A percentile compares a stretch with the other conserved stretches of the same genome.
These are phyloP conservation scores for Globisporangium camurandrum DNA, from an alignment of 352 stramenopile genomes.

Conservation along the genomic window DNA sequence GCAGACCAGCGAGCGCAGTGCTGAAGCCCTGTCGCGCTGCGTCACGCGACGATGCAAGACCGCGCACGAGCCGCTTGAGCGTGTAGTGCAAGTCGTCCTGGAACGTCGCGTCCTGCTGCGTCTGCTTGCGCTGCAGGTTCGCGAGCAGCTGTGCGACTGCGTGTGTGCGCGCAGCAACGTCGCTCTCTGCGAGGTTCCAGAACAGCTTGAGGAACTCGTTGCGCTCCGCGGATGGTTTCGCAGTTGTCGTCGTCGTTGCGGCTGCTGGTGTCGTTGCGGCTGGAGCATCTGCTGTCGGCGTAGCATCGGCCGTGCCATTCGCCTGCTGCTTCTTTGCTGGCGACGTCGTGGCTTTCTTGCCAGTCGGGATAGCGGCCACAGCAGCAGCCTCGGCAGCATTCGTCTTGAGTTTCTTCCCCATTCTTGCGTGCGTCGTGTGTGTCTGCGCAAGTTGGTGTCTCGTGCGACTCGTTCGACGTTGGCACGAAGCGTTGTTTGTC, in stretches of 20 bases:
- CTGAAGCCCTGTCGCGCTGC: conserved; percentile 87
- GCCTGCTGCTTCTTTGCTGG: not conserved
- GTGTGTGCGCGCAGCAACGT: conserved; percentile 41
- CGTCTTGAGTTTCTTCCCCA: conserved; percentile 15
- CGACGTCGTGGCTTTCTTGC: not conserved
- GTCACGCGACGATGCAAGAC: conserved; percentile 84
- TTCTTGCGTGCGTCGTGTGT: not conserved
- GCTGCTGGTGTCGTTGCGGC: not conserved
- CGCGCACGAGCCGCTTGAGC: conserved; percentile 87
- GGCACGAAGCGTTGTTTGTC: not conserved
- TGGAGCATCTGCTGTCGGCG: not conserved
- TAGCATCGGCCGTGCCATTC: not conserved
- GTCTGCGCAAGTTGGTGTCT: conserved; percentile 3
- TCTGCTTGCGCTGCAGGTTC: conserved; percentile 28
- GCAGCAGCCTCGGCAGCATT: not conserved
- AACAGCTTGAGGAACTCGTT: conserved; percentile 85
- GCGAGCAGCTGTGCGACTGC: conserved; percentile 53
- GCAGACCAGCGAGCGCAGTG: conserved; percentile 65
- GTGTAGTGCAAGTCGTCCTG: conserved; percentile 79
- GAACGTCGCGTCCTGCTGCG: conserved; percentile 17
- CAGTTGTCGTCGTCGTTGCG: not conserved
- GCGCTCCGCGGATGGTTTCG: conserved; percentile 22
- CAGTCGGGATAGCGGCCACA: not conserved
- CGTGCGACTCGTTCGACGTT: too few relatives aligned
- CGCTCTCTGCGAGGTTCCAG: conserved; percentile 78